phyloP scores from a whole-genome alignment of 306 rosid genomes.

The Vigna reflexopilosa region DNA sequence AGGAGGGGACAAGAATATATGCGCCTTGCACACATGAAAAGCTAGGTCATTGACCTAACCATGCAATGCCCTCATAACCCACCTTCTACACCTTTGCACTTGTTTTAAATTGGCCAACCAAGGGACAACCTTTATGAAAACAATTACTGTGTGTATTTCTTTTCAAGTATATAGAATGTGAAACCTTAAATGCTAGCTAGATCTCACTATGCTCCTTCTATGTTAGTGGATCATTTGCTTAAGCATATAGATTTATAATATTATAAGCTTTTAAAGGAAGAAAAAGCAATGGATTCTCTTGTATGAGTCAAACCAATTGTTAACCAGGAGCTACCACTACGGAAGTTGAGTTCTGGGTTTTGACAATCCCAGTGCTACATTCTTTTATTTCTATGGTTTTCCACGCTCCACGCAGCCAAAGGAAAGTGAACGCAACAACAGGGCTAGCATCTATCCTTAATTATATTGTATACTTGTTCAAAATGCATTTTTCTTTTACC shows the following conservation, averaged over 20 bases:
- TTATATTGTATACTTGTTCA: background rate
- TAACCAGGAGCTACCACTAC: conserved; percentile 35
- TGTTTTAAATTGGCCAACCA: conserved; percentile 53
- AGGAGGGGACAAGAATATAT: conserved; percentile 62
- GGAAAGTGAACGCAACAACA: conserved; percentile 12
- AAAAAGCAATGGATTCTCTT: conserved; percentile 48
- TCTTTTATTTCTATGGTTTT: conserved; percentile 36
- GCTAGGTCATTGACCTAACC: conserved; percentile 49
- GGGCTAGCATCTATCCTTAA: conserved; percentile 6
- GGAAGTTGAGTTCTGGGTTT: conserved; percentile 25
- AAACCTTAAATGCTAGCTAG: conserved; percentile 41
- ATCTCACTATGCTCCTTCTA: conserved; percentile 36
- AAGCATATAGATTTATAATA: conserved; percentile 11
- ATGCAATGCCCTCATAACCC: conserved; percentile 43
- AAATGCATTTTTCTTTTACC: no score
- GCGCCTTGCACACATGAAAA: conserved; percentile 46
- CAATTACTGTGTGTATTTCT: conserved; percentile 11
- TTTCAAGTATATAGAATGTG: conserved; percentile 35
- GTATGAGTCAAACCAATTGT: conserved; percentile 19
- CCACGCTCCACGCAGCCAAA: conserved; percentile 29
- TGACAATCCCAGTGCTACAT: conserved; percentile 48
- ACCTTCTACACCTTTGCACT: conserved; percentile 30
- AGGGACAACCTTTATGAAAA: conserved; percentile 20
- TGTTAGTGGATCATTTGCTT: conserved; percentile 20
- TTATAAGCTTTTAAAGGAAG: conserved; percentile 3